Percentiles rank a stretch among this genome's conserved stretches.
Evolutionary conservation across 129 eudicot species (phyloP).

Genomic region (Mikania micrantha): DNA sequence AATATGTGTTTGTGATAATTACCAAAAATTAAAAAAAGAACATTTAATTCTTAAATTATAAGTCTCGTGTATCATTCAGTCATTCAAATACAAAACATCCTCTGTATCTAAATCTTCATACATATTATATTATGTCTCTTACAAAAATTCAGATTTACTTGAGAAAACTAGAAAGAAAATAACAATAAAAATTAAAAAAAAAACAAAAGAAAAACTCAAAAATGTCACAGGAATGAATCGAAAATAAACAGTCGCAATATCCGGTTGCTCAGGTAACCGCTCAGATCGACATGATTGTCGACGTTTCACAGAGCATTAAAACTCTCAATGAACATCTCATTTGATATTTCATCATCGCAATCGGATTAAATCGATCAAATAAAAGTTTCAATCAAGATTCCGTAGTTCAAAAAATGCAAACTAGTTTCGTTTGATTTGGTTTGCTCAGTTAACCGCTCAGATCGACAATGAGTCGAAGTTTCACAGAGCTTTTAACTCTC

Average conservation of each 20-base stretch:
- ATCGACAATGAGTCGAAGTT: conserved; percentile 28
- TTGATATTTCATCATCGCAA: conserved; percentile 16
- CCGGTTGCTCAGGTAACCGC: conserved; percentile 28
- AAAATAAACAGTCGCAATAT: not conserved
- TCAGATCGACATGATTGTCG: conserved; percentile 27
- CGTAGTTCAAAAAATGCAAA: not conserved
- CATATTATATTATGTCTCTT: too few relatives aligned
- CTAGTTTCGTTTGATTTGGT: not conserved
- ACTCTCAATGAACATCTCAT: conserved; percentile 16
- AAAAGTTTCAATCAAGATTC: not conserved
- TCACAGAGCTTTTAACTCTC: conserved; percentile 23
- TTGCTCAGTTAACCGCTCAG: conserved; percentile 39
- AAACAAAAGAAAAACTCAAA: too few relatives aligned
- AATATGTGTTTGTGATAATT: too few relatives aligned
- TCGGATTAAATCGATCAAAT: not conserved
- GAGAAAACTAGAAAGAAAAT: too few relatives aligned
- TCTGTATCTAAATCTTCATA: too few relatives aligned
- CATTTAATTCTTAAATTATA: too few relatives aligned
- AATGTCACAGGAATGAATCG: too few relatives aligned
- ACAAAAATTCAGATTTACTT: too few relatives aligned
- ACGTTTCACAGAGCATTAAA: conserved; percentile 26
- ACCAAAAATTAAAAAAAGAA: too few relatives aligned
- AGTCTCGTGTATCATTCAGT: too few relatives aligned
- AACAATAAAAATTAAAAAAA: too few relatives aligned
- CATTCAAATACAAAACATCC: too few relatives aligned